Base-by-base conservation (phyloP, 2,329 filamentous ascomycete species). In the Paecilomyces formosus region DNA sequence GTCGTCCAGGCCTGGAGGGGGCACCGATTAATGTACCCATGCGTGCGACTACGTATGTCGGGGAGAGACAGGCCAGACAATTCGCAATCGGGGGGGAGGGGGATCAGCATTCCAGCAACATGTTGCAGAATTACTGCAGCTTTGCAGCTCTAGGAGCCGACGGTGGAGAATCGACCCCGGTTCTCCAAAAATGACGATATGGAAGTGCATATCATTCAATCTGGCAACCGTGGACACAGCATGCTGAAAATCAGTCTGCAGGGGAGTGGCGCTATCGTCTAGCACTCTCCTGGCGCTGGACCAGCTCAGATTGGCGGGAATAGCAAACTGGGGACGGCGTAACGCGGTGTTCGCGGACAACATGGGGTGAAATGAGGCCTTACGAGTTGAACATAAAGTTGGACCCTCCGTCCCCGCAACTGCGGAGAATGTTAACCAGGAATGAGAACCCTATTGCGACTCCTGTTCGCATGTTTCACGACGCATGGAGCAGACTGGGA, bases 361-460 rank as follows among this genome's bases (percentile, higher is more conserved):
- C n/a, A 6, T 45, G 39, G 13, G 13, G 57, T 71, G 68, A 55
- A 60, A 60, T 60, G 57, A 45, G 5, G 39, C 9, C 18, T n/a
- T 18, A 9, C n/a, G 9, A 45, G 15, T 3, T n/a, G 39, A n/a
- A 45, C 15, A 18, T 45, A 18, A 45, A n/a, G n/a, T 45, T 21
- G 18, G 39, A 45, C 39, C 18, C 39, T 45, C 39, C 39, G 39
- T 45, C 39, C 39, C 39, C 39, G 18, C 39, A 18, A 45, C 15
- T 45, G 39, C n/a, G 39, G 39, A 45, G 5, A 7, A 45, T 45
- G 39, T 18, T 18, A 18, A 45, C 18, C 15, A 15, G 39, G 39
- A 45, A 45, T 45, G n/a, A 45, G 39, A 45, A 45, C 15, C 30
- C 8, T 26, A 39, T n/a, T 39, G 33, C 33, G 4, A 13, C 12